Conservation (phyloP, 331 rosid genomes). For the Ulmus americana region DNA sequence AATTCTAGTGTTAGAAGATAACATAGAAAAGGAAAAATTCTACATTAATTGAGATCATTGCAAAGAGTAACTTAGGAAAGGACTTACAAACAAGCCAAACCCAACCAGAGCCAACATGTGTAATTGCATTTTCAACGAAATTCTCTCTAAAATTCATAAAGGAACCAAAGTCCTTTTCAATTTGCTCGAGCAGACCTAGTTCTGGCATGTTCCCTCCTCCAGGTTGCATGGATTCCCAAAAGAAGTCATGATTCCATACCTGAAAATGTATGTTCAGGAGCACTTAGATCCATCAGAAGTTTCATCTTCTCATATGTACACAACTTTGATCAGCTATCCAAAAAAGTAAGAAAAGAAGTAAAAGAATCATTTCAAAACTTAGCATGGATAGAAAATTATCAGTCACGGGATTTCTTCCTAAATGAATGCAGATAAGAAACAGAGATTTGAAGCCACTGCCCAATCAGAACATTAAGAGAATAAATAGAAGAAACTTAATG, state of each 20-base stretch:
- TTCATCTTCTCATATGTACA: not conserved
- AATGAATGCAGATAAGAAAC: not conserved
- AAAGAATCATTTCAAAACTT: not conserved
- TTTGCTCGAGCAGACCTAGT: slow-evolving; percentile 75
- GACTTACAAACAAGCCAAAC: slow-evolving; percentile 98
- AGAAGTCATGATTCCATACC: slow-evolving; percentile 99
- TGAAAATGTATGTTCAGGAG: slow-evolving; percentile 15
- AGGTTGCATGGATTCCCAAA: slow-evolving; percentile 97
- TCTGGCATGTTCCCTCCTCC: slow-evolving; percentile 77
- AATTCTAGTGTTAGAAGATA: not conserved
- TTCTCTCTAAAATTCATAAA: slow-evolving; percentile 63
- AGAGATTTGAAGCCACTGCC: not conserved
- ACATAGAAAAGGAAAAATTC: not conserved
- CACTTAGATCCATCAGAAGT: not conserved
- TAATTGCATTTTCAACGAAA: slow-evolving; percentile 56
- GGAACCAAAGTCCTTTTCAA: slow-evolving; percentile 94
- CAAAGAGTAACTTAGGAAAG: slow-evolving; percentile 6
- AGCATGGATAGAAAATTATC: not conserved
- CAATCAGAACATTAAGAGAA: not conserved
- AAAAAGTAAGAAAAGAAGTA: not conserved
- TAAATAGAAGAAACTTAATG: not conserved
- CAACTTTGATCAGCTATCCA: not conserved
- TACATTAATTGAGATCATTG: not conserved
- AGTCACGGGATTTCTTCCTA: not conserved
- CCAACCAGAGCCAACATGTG: slow-evolving; percentile 96